Base-by-base conservation (phyloP, 1,139 yeast species). In the Suhomyces yuchorum region DNA sequence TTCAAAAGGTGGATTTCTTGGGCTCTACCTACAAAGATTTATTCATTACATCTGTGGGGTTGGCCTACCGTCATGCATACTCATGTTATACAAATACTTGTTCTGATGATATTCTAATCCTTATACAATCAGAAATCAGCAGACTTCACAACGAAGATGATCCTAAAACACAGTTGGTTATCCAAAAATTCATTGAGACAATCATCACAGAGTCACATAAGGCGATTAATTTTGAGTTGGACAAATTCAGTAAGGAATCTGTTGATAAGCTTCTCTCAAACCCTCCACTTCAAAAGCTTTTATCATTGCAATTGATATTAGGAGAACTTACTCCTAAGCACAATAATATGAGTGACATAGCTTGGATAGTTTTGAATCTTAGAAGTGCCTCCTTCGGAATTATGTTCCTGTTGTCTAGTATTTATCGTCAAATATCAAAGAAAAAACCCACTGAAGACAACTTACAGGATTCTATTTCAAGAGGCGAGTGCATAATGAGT, bases 311-410 rank as follows among this genome's bases (percentile, higher is more conserved):
- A 60, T 70, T 85, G 49, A 73, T 82, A 0, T 62, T 90, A 28
- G 93, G 95, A 0, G 87, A 87, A 14, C 59, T 72, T 7, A 62
- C 35, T 18, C 49, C 47, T 1, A 43, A 36, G 11, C 38, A 42
- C 18, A 18, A 70, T 26, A 73, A 80, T 18, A 73, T 80, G 53
- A 78, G 82, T 3, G 78, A 80, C 38, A 74, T 87, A 44, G 89
- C 95, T 0, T 79, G 89, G 82, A 76, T 82, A 2, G 71, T 87
- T 3, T 71, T 89, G 44, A 87, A 88, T 60, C 67, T 89, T 44
- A 77, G 96, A 50, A 75, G 87, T 52, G 76, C 87, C 9, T 82
- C 90, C 17, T 85, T 89, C 58, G 88, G 92, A 1, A 75, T 87
- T 15, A 86, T 89, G 76, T 82, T 87, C 60, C 82, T 89, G 47